Evolutionary conservation across 768 basidiomycete species (phyloP).

Genomic region (Hypholoma fasciculare): DNA sequence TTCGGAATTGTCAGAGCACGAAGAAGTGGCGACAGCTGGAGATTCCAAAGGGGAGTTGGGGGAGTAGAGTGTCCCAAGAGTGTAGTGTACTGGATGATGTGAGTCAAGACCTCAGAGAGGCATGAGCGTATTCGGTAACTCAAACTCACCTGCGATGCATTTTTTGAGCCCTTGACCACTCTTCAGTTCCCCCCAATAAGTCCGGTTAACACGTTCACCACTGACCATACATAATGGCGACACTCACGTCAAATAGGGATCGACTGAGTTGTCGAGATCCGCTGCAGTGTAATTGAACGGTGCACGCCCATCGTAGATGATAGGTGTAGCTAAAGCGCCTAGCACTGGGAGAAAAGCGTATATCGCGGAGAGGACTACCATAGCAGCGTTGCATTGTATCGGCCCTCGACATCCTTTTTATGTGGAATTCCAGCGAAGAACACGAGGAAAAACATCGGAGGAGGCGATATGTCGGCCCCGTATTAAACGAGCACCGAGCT

Average conservation of each 20-base stretch:
- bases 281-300: conserved; percentile 40
- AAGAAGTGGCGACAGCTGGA: conserved; percentile 18
- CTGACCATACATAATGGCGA: background rate
- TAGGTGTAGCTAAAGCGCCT: conserved; percentile 9
- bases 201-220: background rate
- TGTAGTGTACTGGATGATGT: conserved; percentile 38
- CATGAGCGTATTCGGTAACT: background rate
- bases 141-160: conserved; percentile 48
- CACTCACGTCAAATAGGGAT: conserved; percentile 57
- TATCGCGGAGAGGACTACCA: conserved; percentile 3
- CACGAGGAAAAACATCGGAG: conserved; percentile 7
- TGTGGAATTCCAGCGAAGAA: background rate
- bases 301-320: conserved; percentile 58
- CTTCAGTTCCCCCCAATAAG: conserved; percentile 25
- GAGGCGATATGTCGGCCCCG: conserved; percentile 9
- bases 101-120: background rate
- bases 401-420: background rate
- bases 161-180: conserved; percentile 53
- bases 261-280: conserved; percentile 45
- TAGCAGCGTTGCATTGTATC: background rate
- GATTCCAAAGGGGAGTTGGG: conserved; percentile 54
- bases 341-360: conserved; percentile 2
- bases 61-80: conserved; percentile 35
- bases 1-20: conserved; percentile 23
- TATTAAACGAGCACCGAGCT: background rate